These are phyloP conservation scores for Lathyrus aphaca DNA, from an alignment of 306 rosid genomes.

Conservation along the genomic window DNA sequence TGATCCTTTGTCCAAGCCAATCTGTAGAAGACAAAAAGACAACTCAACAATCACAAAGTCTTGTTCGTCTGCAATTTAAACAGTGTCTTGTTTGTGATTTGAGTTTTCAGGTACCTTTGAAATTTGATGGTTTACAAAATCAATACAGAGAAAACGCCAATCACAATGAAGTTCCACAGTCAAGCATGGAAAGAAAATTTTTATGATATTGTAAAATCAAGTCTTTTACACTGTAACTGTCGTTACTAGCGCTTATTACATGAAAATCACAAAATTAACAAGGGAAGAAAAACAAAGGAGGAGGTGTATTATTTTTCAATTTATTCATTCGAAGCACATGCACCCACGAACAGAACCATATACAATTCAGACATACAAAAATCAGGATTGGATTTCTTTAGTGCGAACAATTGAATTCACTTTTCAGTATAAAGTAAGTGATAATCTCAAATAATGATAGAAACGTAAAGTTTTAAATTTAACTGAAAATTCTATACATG, in stretches of 20 bases:
- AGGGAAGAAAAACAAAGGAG: neutral
- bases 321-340: neutral
- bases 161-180: neutral
- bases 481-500: neutral
- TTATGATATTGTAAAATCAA: neutral
- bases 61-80: neutral
- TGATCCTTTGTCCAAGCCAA: constrained; percentile 93
- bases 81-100: neutral
- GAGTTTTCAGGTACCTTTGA: no score
- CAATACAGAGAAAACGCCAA: constrained; percentile 17
- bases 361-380: neutral
- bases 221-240: neutral
- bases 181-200: neutral
- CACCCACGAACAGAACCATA: constrained; percentile 6
- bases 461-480: neutral
- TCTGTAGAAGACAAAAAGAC: constrained; percentile 46
- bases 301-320: neutral
- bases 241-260: neutral
- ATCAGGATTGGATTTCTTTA: neutral
- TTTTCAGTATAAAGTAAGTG: neutral
- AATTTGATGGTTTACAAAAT: neutral
- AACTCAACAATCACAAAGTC: neutral
- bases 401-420: neutral
- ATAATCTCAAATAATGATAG: neutral
- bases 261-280: neutral